Base-by-base conservation (phyloP, 2,329 filamentous ascomycete genomes). In the Penicillium thymicola region DNA sequence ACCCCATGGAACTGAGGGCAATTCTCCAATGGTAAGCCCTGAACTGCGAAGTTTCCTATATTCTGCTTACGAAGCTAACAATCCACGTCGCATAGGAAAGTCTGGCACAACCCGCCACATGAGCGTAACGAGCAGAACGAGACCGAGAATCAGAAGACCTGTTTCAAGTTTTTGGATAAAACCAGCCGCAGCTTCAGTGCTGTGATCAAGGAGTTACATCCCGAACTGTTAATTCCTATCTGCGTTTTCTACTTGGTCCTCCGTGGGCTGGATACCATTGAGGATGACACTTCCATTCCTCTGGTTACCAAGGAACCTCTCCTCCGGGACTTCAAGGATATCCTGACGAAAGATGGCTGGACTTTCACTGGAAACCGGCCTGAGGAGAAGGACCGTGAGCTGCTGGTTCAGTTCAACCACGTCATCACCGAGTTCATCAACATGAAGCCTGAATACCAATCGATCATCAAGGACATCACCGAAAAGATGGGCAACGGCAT, bases 401-500 rank as follows among this genome's bases (percentile, higher is more conserved):
- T 99, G 63, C 83, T 97, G 56, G 91, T 97, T 61, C 88, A 97
- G 76, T 99, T 99, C 72, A 86, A 96, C 73, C 84, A 88, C 55
- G 87, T 99, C 61, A 83, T 96, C 63, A 79, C 83, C 56, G 93
- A 99, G 81, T 90, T 93, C 75, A 90, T 89, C 79, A 89, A 89
- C 76, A 81, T 96, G 75, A 95, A 97, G 80, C 84, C 86, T 47
- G 85, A 84, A 54, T 97, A 99, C 78, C 85, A 83, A 74, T 84
- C 81, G 7, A 92, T 97, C 70, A 94, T 99, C 76, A 88, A 88
- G 76, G 93, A 97, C 67, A 96, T 97, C 70, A 91, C 92, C 32
- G 80, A 87, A 70, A 89, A 91, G 78, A 99, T 99, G 94, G 93
- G 92, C 62, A 92, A 97, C 70, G 94, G 94, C 65, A 99, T 99